These are phyloP conservation scores for Saksenaea vasiformis DNA, from an alignment of 371 early-diverging fungal species.

Conservation along the genomic window DNA sequence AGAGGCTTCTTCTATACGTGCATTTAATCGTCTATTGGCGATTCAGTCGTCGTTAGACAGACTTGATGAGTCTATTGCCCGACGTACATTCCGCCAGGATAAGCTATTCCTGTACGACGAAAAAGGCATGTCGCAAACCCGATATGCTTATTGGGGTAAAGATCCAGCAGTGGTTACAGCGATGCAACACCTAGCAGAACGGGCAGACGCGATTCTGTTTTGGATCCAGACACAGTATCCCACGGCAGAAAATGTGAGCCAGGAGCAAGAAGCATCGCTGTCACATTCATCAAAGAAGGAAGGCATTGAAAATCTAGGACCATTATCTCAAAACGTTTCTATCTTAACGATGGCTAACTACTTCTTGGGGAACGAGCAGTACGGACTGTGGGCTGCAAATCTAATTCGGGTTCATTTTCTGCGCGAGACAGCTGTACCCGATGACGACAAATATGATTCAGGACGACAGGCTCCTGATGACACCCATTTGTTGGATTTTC, in stretches of 20 bases:
- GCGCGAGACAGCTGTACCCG: slow-evolving; percentile 54
- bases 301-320: slow-evolving; percentile 25
- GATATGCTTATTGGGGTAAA: slow-evolving; percentile 64
- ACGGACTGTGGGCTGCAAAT: slow-evolving; percentile 64
- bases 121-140: slow-evolving; percentile 46
- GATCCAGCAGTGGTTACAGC: slow-evolving; percentile 34
- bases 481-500: slow-evolving; percentile 55
- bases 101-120: slow-evolving; percentile 63
- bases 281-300: neutral
- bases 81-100: slow-evolving; percentile 56
- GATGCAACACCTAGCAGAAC: slow-evolving; percentile 39
- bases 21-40: slow-evolving; percentile 65
- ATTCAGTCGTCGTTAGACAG: slow-evolving; percentile 68
- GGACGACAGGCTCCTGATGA: slow-evolving; percentile 54
- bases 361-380: slow-evolving; percentile 59
- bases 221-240: slow-evolving; percentile 23
- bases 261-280: neutral
- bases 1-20: slow-evolving; percentile 64
- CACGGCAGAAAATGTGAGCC: slow-evolving; percentile 8
- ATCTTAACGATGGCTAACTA: slow-evolving; percentile 62
- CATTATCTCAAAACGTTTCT: slow-evolving; percentile 61
- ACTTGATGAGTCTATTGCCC: slow-evolving; percentile 66
- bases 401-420: slow-evolving; percentile 61
- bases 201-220: slow-evolving; percentile 45
- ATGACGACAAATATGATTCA: slow-evolving; percentile 49